Evolutionary conservation across 805 yeast species (phyloP).

Genomic region (Saccharomycopsis fermentans): DNA sequence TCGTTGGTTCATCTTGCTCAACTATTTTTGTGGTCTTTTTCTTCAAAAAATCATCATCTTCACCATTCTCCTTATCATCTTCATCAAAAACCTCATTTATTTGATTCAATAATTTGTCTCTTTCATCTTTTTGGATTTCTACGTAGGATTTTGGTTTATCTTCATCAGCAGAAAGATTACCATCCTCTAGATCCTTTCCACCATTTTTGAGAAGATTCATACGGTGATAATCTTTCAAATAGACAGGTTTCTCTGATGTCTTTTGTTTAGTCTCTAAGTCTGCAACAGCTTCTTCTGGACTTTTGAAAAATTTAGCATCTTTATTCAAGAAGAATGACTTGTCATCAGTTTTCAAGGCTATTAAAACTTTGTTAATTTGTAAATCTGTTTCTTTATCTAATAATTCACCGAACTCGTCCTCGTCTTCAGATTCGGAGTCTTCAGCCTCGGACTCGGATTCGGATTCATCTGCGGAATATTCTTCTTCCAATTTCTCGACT

Average conservation of each 20-base stretch:
- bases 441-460: not conserved
- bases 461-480: not conserved
- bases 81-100: slow-evolving; percentile 59
- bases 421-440: slow-evolving; percentile 43
- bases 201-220: slow-evolving; percentile 65
- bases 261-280: slow-evolving; percentile 23
- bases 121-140: slow-evolving; percentile 66
- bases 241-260: slow-evolving; percentile 54
- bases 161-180: slow-evolving; percentile 32
- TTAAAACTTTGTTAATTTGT: slow-evolving; percentile 63
- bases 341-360: slow-evolving; percentile 62
- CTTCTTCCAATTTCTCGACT: slow-evolving; percentile 15
- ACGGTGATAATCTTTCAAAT: slow-evolving; percentile 87
- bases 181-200: slow-evolving; percentile 45
- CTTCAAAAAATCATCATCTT: slow-evolving; percentile 42
- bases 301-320: slow-evolving; percentile 64
- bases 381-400: slow-evolving; percentile 77
- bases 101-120: slow-evolving; percentile 61
- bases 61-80: slow-evolving; percentile 33
- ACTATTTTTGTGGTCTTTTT: slow-evolving; percentile 38
- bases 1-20: slow-evolving; percentile 19
- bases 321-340: slow-evolving; percentile 49
- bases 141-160: slow-evolving; percentile 47
- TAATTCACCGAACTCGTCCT: slow-evolving; percentile 86
- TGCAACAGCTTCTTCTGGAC: slow-evolving; percentile 35